phyloP scores from a whole-genome alignment of 257 asterid genomes.

The Penstemon newberryi region DNA sequence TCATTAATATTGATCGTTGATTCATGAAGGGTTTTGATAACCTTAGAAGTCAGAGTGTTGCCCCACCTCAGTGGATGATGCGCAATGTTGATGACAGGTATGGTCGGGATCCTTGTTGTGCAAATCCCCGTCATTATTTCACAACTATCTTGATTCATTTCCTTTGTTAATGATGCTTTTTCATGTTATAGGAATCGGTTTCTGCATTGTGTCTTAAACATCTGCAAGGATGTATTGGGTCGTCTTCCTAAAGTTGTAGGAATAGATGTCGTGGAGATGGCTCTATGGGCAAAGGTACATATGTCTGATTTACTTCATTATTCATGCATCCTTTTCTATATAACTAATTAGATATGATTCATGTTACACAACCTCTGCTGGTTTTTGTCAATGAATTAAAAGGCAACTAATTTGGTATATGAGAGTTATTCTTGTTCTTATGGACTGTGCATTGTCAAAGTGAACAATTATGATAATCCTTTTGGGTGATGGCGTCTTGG shows the following conservation, averaged over 20 bases:
- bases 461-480: conserved; percentile 1
- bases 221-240: conserved; percentile 80
- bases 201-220: conserved; percentile 75
- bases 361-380: conserved; percentile 3
- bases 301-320: conserved; percentile 18
- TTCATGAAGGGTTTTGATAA: conserved; percentile 88
- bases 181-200: conserved; percentile 70
- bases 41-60: conserved; percentile 89
- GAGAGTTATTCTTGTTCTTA: conserved; percentile 5
- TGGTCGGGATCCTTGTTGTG: not conserved
- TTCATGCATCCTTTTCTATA: conserved; percentile 4
- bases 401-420: conserved; percentile 6
- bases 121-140: conserved; percentile 11
- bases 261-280: conserved; percentile 98
- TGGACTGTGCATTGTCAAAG: not conserved
- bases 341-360: not conserved
- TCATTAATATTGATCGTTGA: conserved; percentile 28
- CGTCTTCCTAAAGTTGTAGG: conserved; percentile 96
- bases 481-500: conserved; percentile 5
- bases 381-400: conserved; percentile 18
- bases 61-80: conserved; percentile 99
- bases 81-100: conserved; percentile 97
- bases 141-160: conserved; percentile 16
- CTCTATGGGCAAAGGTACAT: conserved; percentile 99
- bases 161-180: conserved; percentile 20